Conservation (phyloP, 768 basidiomycete species). For the Lepiota subincarnata region DNA sequence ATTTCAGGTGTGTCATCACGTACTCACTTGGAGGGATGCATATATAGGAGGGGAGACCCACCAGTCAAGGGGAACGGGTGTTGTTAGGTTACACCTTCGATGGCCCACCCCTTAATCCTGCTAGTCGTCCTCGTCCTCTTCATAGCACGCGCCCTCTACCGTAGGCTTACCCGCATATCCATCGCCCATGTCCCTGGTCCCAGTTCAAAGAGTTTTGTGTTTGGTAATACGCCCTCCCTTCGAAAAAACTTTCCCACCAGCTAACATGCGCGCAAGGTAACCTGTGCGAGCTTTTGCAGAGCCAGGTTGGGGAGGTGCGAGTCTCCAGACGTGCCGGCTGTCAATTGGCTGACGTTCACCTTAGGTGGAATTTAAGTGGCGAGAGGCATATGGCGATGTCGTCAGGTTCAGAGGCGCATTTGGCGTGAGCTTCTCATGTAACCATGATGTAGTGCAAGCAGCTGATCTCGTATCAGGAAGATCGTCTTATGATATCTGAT, state of each 20-base stretch:
- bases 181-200: slow-evolving; percentile 33
- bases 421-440: slow-evolving; percentile 24
- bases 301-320: slow-evolving; percentile 30
- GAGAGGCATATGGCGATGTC: slow-evolving; percentile 37
- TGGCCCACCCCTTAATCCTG: slow-evolving; percentile 11
- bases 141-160: slow-evolving; percentile 25
- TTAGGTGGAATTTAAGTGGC: slow-evolving; percentile 43
- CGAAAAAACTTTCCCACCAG: background rate
- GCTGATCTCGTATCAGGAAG: slow-evolving; percentile 26
- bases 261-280: slow-evolving; percentile 18
- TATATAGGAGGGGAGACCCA: slow-evolving; percentile 5
- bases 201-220: slow-evolving; percentile 33
- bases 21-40: background rate
- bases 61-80: background rate
- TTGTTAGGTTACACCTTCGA: slow-evolving; percentile 3
- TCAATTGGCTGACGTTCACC: background rate
- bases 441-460: background rate
- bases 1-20: too few relatives aligned
- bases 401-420: slow-evolving; percentile 33
- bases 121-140: slow-evolving; percentile 11
- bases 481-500: slow-evolving; percentile 43
- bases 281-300: slow-evolving; percentile 26
- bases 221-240: slow-evolving; percentile 25
- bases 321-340: background rate
- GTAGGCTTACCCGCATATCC: slow-evolving; percentile 27